Base-by-base conservation (phyloP, 305 asterid species). In the Salvia sclarea region DNA sequence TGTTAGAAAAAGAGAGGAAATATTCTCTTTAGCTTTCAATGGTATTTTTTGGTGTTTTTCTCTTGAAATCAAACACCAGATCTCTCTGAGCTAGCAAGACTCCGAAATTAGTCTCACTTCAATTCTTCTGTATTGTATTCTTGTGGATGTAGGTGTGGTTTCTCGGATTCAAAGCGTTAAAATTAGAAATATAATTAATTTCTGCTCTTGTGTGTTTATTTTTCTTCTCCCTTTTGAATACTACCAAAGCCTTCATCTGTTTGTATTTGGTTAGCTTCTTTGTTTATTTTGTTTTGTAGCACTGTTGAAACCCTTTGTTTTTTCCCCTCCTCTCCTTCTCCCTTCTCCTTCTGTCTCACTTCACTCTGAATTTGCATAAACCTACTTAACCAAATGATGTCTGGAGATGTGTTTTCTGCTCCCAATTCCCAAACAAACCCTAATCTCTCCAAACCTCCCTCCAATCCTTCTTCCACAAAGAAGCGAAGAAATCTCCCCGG, bases 401-500 rank as follows among this genome's bases (percentile, higher is more conserved):
- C 95, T 75, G 86, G 85, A 68, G 86, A 86, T 79, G 79, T 83
- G 11, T 91, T 82, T 66, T 76, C 92, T 58, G 72, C 79, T 74
- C 88, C 90, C 70, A 66, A 37, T 68, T 75, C 94, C 74, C 77
- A 82, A 16, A 60, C 83, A 61, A 85, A 80, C 88, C 90, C 93
- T 73, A 87, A 79, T n/a, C n/a, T n/a, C 72, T 80, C 86, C 72
- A 82, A 84, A 62, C 81, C 83, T 57, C 70, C 59, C 58, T 61
- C 82, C 28, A 61, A 55, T 72, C 66, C 33, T 10, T 38, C 89
- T 49, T 47, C 86, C 28, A 57, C 80, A 69, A 91, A 87, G 83
- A 91, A 85, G 89, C 81, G 71, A 69, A 65, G 97, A 72, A 91
- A 85, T 75, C 91, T 82, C 20, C 98, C 96, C 3, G 96, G 98